phyloP scores from a whole-genome alignment of 202 grass and related monocot genomes.

The Carex arenaria region DNA sequence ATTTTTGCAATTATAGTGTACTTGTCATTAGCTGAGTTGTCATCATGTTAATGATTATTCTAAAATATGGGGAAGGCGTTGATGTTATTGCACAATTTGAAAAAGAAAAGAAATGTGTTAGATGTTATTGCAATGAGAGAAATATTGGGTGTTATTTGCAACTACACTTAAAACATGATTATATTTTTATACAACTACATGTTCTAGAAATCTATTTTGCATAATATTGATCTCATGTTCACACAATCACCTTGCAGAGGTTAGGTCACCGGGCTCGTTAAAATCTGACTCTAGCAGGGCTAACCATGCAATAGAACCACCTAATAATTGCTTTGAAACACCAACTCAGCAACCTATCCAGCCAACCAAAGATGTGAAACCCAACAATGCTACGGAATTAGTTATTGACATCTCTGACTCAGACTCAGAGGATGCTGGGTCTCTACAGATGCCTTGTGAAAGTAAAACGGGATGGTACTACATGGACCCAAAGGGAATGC shows the following conservation, averaged over 20 bases:
- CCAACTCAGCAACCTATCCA: neutral
- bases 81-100: neutral
- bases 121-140: neutral
- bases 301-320: neutral
- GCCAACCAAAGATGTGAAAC: constrained; percentile 2
- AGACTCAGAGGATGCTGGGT: neutral
- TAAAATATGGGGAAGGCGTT: neutral
- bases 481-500: constrained; percentile 30
- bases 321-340: neutral
- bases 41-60: neutral
- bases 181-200: neutral
- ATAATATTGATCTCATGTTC: neutral
- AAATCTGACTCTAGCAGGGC: neutral
- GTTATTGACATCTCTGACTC: constrained; percentile 3
- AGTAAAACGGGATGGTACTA: constrained; percentile 39
- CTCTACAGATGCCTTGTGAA: neutral
- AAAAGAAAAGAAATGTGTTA: neutral
- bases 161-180: neutral
- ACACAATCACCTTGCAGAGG: neutral
- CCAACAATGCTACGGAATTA: neutral
- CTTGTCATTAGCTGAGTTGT: neutral
- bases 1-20: neutral
- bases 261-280: neutral
- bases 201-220: neutral
- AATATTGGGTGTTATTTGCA: neutral